phyloP scores from a whole-genome alignment of 352 stramenopile genomes.

The Blastocystis sp. region DNA sequence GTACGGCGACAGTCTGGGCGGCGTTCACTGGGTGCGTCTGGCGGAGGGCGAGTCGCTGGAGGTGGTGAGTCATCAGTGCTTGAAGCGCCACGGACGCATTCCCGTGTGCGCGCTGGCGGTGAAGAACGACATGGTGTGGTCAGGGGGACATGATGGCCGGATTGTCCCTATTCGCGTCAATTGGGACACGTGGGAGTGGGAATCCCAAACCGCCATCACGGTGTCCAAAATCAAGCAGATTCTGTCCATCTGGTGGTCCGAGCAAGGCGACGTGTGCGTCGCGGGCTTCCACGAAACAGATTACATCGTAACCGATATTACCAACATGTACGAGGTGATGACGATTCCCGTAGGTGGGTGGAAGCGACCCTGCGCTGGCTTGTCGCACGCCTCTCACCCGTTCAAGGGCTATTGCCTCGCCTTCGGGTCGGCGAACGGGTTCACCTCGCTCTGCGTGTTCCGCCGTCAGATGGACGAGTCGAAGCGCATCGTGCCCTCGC shows the following conservation, averaged over 20 bases:
- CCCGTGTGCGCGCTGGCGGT: slow-evolving; percentile 11
- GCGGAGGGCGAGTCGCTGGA: not conserved
- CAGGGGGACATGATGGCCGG: slow-evolving; percentile 58
- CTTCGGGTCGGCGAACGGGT: slow-evolving; percentile 37
- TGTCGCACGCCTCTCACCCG: not conserved
- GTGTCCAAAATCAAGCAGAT: slow-evolving; percentile 54
- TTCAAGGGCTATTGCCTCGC: not conserved
- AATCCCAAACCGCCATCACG: not conserved
- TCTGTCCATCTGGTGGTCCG: slow-evolving; percentile 50
- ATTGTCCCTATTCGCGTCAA: slow-evolving; percentile 40
- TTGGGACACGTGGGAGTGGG: slow-evolving; percentile 10
- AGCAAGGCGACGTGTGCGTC: slow-evolving; percentile 12
- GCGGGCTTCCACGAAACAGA: slow-evolving; percentile 42
- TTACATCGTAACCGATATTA: slow-evolving; percentile 21
- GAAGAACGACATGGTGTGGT: slow-evolving; percentile 21
- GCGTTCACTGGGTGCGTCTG: not conserved
- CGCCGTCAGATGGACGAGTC: not conserved
- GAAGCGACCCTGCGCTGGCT: slow-evolving; percentile 33
- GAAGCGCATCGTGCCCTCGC: not conserved
- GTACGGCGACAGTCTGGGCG: slow-evolving; percentile 38
- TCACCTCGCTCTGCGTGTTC: slow-evolving; percentile 26
- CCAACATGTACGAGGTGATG: slow-evolving; percentile 23
- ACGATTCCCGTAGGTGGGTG: slow-evolving; percentile 45
- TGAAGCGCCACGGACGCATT: not conserved
- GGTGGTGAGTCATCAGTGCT: not conserved